phyloP scores from a whole-genome alignment of 441 rosid genomes.

The Omphalea diandra region DNA sequence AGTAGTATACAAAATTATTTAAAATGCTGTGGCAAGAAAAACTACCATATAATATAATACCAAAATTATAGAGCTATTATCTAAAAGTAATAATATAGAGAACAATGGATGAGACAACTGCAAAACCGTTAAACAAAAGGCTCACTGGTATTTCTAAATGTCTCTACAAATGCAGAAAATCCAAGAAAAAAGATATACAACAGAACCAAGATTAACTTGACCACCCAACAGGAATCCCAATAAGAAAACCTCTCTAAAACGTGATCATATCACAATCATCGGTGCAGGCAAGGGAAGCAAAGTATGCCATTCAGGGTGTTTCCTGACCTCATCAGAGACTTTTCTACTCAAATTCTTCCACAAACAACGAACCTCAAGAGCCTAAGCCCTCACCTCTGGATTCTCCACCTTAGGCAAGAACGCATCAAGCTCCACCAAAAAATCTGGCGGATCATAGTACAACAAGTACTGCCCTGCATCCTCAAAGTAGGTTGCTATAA shows the following conservation, averaged over 20 bases:
- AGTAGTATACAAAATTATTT: too few relatives aligned
- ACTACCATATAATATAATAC: too few relatives aligned
- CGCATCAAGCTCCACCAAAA: constrained; percentile 51
- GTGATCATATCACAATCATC: constrained; percentile 71
- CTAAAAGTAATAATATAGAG: too few relatives aligned
- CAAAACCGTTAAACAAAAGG: too few relatives aligned
- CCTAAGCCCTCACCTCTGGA: constrained; percentile 65
- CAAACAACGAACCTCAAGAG: constrained; percentile 65
- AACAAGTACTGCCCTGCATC: constrained; percentile 59
- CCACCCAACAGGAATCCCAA: constrained; percentile 97
- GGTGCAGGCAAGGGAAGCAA: constrained; percentile 69
- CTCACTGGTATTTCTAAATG: too few relatives aligned
- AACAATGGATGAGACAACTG: too few relatives aligned
- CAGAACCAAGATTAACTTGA: constrained; percentile 46
- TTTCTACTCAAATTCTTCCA: constrained; percentile 75
- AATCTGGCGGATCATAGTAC: constrained; percentile 54
- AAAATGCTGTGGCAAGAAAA: too few relatives aligned
- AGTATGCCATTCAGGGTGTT: constrained; percentile 65
- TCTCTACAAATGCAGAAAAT: not conserved
- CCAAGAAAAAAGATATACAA: not conserved
- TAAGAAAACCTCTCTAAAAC: constrained; percentile 89
- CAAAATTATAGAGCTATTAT: too few relatives aligned
- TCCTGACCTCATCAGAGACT: constrained; percentile 49
- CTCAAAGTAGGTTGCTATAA: constrained; percentile 42
- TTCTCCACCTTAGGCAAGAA: constrained; percentile 74